Conservation (phyloP, 208 protist genomes). For the Strigomonas culicis region DNA sequence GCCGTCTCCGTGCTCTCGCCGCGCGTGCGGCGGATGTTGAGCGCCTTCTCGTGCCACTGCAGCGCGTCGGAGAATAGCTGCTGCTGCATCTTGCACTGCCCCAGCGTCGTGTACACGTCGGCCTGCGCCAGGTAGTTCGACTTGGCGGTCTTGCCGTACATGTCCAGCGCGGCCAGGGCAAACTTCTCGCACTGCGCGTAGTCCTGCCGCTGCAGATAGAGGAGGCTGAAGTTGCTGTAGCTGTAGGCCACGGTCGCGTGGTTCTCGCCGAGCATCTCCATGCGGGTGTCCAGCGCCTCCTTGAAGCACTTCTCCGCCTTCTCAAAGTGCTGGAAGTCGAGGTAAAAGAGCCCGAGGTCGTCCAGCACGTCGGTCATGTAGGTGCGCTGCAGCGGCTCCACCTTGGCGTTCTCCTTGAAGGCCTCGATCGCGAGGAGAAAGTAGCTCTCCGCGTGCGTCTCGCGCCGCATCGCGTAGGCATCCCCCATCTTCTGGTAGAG, state of each 20-base stretch:
- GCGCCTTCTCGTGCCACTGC: conserved; percentile 76
- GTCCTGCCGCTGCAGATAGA: conserved; percentile 75
- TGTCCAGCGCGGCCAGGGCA: conserved; percentile 64
- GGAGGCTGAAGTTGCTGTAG: conserved; percentile 86
- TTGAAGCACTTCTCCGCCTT: conserved; percentile 88
- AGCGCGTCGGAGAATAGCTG: conserved; percentile 54
- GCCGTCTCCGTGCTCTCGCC: conserved; percentile 74
- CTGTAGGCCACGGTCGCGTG: conserved; percentile 88
- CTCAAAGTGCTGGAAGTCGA: conserved; percentile 87
- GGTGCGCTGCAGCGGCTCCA: conserved; percentile 78
- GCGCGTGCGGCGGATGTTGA: conserved; percentile 82
- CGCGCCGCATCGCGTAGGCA: conserved; percentile 74
- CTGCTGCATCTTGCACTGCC: conserved; percentile 68
- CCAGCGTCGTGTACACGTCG: conserved; percentile 80
- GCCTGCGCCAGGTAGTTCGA: conserved; percentile 84
- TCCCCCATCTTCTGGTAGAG: conserved; percentile 88
- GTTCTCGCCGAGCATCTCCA: conserved; percentile 83
- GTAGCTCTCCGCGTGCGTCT: conserved; percentile 83
- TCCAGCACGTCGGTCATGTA: conserved; percentile 89
- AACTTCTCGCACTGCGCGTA: conserved; percentile 75
- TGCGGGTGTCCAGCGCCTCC: conserved; percentile 81
- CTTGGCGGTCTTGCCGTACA: conserved; percentile 84
- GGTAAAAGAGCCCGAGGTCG: conserved; percentile 85
- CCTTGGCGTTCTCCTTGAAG: conserved; percentile 69
- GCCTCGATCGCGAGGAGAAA: conserved; percentile 79